Evolutionary conservation across 345 rosid species (phyloP), one percentile per base, ranked within the genome.

Genomic region (Eucalyptus marginata): DNA sequence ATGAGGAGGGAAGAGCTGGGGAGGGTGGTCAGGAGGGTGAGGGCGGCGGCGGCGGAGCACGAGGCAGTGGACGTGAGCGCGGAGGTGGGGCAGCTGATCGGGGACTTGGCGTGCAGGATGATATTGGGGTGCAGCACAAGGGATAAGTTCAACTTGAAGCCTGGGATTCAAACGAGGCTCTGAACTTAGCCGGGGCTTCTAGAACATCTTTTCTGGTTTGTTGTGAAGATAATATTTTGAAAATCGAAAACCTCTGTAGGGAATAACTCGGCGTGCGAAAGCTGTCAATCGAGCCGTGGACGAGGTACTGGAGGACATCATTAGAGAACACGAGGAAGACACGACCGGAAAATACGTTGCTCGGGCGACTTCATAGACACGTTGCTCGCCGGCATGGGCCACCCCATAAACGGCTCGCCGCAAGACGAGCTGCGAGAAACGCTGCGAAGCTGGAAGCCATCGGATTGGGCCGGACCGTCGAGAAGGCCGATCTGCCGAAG

Each of bases 401-500:
- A 33, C 36, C 40, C 58, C 18, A 22, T n/a, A 22, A 31, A 64
- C 10, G 7, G 86, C 27, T 66, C 36, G 24, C 51, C 49, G 15
- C 49, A 25, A 4, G 84, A 49, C 18, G 94, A 93, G 68, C 54
- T 92, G 43, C 27, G 88, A 56, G 93, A 93, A n/a, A n/a, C n/a
- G 86, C 33, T 93, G 5, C n/a, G 87, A 91, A 25, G 54, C 24
- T 22, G n/a, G n/a, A n/a, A n/a, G 87, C 87, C 2, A 71, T 91
- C 15, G 93, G 93, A 18, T 76, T 88, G 89, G 79, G 90, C 22
- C 83, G 86, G 79, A 89, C 88, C 83, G 91, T 90, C 0, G 89
- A 93, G 27, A 93, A 89, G 84, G 14, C 18, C 1, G 87, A 87
- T 36, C 24, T 87, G 14, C 49, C 47, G 6, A 80, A 79, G 25